Evolutionary conservation across 2,329 filamentous ascomycete genomes (phyloP), one percentile per base, ranked within the genome.

Genomic region (Metarhizium sp.): DNA sequence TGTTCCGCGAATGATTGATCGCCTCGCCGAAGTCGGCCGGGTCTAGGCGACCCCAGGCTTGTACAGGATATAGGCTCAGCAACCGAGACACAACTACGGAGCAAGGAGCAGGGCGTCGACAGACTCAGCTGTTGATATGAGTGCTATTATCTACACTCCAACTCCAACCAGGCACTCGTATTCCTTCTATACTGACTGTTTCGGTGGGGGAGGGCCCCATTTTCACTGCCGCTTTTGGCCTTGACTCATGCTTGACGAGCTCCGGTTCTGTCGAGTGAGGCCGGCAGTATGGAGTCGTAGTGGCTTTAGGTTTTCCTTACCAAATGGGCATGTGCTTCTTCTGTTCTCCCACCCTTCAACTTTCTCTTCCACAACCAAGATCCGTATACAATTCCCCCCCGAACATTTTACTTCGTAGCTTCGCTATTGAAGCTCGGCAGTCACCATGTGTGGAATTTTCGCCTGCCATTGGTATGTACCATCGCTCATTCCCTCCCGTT

Each of bases 361-460:
- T 53, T 36, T 48, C 46, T 29, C 46, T 29, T 29, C 18, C 52
- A 40, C 53, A 18, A n/a, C 25, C 45, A 40, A 45, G 34, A 53
- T 47, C 34, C 34, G 18, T 42, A 36, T 36, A 20, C 43, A n/a
- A 30, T n/a, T 16, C 32, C 40, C 30, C 43, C 18, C 25, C 25
- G 25, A 45, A 40, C 14, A 46, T 48, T 16, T 30, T 53, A 36
- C 55, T 50, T 50, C 50, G 30, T 25, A 30, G 46, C 18, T 49
- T 48, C 30, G 18, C 49, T 20, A 29, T 50, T 50, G 47, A 40
- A 55, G 52, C 10, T 51, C 59, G 64, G 60, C 67, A 66, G 71
- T 69, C 78, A 87, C 72, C 66, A 96, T 96, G 91, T 96, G 91
- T 86, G 91, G 91, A 74, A 95, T 96, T 69, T 96, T 96, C 74